Base-by-base conservation (phyloP, 257 asterid genomes). In the Fraxinus pennsylvanica region DNA sequence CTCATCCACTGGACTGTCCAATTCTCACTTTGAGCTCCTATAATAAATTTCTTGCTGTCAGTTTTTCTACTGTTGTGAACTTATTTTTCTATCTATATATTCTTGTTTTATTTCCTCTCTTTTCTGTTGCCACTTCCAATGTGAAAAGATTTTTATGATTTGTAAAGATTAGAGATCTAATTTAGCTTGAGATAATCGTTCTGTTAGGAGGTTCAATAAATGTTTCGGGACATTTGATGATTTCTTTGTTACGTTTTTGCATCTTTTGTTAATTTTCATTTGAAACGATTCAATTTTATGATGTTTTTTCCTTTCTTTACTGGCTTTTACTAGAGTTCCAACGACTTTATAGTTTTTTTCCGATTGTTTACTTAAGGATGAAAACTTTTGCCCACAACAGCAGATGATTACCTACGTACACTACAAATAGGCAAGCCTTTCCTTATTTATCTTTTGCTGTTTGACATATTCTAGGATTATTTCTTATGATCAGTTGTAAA, bases 291-390 rank as follows among this genome's bases (percentile, higher is more conserved):
- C 7, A 47, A 1, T 43, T 63, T 27, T 4, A 19, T 29, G 32
- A n/a, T 50, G 17, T 10, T 17, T 15, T 2, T 70, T 22, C 29
- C 39, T 19, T 52, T 4, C 39, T 36, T 6, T 6, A 36, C 19
- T 52, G 1, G 21, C 63, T 52, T 36, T 52, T 52, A 15, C 22
- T 17, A 4, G 63, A 66, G 4, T 61, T 43, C 10, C 1, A 35
- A n/a, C 74, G 71, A 21, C 61, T 75, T 81, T 50, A 73, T 69
- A 71, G 33, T 21, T 36, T 82, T 82, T 82, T 33, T 68, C 43
- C 76, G 74, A 36, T 41, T 54, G 73, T 65, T 78, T 14, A 6
- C 74, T 57, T 71, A 33, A 67, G 84, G 86, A 81, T 84, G 84
- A 73, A 33, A 33, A 33, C 36, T 33, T 33, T 33, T 33, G 36